These are phyloP conservation scores for Curvularia sp. DNA, from an alignment of 2,329 filamentous ascomycete genomes.

Conservation along the genomic window DNA sequence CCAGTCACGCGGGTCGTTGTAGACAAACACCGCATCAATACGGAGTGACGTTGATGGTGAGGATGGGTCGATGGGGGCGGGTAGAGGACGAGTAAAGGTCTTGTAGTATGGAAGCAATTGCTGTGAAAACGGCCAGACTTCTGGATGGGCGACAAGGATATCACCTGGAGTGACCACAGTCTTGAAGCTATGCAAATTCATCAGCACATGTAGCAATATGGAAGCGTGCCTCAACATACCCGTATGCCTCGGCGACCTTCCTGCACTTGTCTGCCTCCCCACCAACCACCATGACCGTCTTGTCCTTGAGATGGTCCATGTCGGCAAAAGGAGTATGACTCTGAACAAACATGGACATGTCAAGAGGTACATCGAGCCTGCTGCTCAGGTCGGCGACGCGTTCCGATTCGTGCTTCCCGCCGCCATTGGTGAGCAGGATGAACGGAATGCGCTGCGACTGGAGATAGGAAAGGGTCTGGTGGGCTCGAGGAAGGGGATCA, in stretches of 20 bases:
- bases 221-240: conserved; percentile 19
- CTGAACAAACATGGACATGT: conserved; percentile 78
- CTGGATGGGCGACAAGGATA: conserved; percentile 74
- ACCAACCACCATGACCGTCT: conserved; percentile 58
- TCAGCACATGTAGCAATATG: background rate
- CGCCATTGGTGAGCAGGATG: conserved; percentile 94
- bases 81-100: conserved; percentile 64
- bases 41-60: conserved; percentile 65
- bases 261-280: conserved; percentile 66
- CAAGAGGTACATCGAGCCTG: conserved; percentile 69
- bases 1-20: conserved; percentile 97
- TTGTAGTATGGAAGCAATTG: conserved; percentile 69
- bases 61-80: conserved; percentile 56
- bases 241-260: conserved; percentile 70
- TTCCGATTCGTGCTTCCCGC: conserved; percentile 80
- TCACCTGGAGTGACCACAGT: conserved; percentile 87
- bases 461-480: conserved; percentile 74
- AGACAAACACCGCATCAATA: conserved; percentile 90
- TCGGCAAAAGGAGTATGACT: conserved; percentile 89
- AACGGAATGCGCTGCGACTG: conserved; percentile 81
- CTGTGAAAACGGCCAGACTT: conserved; percentile 83
- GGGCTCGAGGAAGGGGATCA: conserved; percentile 78
- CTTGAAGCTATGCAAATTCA: conserved; percentile 50
- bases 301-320: conserved; percentile 63
- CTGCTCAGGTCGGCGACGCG: conserved; percentile 73